Evolutionary conservation across 768 basidiomycete species (phyloP), one percentile per base, ranked within the genome.

Genomic region (Mycena polygramma): DNA sequence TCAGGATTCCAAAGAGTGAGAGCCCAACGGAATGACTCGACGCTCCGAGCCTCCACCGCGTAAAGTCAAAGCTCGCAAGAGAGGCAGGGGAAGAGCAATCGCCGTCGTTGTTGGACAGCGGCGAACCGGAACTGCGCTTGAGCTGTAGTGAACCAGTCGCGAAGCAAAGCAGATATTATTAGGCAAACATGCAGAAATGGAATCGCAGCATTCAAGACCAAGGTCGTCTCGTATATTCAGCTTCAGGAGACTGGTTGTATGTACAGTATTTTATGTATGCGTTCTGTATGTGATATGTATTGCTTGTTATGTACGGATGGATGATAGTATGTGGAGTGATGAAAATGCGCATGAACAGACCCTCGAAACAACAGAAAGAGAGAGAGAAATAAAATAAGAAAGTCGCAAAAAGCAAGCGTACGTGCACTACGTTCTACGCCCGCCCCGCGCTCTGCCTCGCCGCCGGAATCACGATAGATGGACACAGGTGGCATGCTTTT

Each of bases 371-470:
- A 11, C 20, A 60, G 35, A 53, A 36, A 60, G 39, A 69, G 49
- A 60, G 45, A 62, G 59, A 55, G 22, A n/a, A 61, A 71, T 58
- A 69, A 72, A 62, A 65, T 65, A 57, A 57, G 24, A 64, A 76
- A 76, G 78, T 46, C 45, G 45, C 45, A 46, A 80, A 77, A 77
- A 77, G 58, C 43, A 24, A 22, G 77, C 75, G 82, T 83, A 79
- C 81, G 83, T 84, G 83, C 83, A 81, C 86, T 86, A 84, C 84
- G 78, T 82, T 84, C 81, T 81, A 76, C 73, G 71, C 53, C 60
- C 46, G 46, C 4, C 59, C 46, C 41, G 30, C 30, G 30, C 30
- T 30, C 30, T 30, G 30, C 30, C 41, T 10, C 41, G 41, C 41
- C 15, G 41, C 41, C 15, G 9, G 41, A 7, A 41, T 30, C 30